Conservation (phyloP, 805 yeast species). For the Pichia californica region DNA sequence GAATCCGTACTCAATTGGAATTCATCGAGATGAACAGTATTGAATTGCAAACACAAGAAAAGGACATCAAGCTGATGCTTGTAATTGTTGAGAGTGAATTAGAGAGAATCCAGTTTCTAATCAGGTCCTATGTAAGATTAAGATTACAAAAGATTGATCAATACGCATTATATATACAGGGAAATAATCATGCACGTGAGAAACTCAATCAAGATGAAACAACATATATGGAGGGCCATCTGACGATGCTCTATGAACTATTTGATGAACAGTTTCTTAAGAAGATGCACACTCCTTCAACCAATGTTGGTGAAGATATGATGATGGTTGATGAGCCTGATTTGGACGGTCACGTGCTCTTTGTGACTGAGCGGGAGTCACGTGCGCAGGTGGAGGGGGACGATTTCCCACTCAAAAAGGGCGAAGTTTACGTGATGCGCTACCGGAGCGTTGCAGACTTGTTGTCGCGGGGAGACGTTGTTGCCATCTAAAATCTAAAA, state of each 20-base stretch:
- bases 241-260: conserved; percentile 53
- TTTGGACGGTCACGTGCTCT: conserved; percentile 68
- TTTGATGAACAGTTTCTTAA: conserved; percentile 63
- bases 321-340: conserved; percentile 81
- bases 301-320: conserved; percentile 72
- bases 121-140: conserved; percentile 76
- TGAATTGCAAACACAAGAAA: conserved; percentile 58
- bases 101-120: conserved; percentile 75
- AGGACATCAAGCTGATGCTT: conserved; percentile 67
- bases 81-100: conserved; percentile 88
- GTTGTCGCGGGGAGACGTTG: conserved; percentile 36
- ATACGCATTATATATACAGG: conserved; percentile 54
- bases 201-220: conserved; percentile 55
- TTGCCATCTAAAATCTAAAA: conserved; percentile 29
- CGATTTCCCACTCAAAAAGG: conserved; percentile 35
- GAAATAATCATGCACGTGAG: conserved; percentile 30
- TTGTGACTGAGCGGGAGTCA: not conserved
- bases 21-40: conserved; percentile 72
- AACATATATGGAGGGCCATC: conserved; percentile 63
- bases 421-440: conserved; percentile 71
- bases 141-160: conserved; percentile 71
- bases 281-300: conserved; percentile 18
- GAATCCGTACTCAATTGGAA: conserved; percentile 67
- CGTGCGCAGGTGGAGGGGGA: not conserved
- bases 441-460: conserved; percentile 47